A percentile compares a stretch with the other conserved stretches of the same genome.
Evolutionary conservation across 306 rosid genomes (phyloP).

Genomic region (Echinosophora koreensis): DNA sequence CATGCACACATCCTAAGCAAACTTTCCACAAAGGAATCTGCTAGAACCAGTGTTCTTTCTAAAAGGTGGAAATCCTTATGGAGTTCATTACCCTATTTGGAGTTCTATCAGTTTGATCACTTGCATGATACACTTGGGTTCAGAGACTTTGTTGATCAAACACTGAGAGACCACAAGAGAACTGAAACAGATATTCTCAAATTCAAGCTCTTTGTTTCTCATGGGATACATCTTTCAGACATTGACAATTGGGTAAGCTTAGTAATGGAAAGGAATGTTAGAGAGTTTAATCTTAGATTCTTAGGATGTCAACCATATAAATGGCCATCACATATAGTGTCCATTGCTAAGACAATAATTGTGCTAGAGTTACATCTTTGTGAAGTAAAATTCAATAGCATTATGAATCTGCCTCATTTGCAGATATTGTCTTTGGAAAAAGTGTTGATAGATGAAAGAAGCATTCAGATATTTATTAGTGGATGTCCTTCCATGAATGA

Average conservation of each 20-base stretch:
- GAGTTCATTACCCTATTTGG: not conserved
- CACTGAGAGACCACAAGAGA: not conserved
- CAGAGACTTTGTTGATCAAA: not conserved
- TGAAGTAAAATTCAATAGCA: not conserved
- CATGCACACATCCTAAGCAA: not conserved
- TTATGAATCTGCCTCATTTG: not conserved
- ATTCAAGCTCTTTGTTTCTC: not conserved
- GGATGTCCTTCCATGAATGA: not conserved
- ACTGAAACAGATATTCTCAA: not conserved
- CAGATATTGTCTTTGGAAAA: not conserved
- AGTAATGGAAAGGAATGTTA: not conserved
- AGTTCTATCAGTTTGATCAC: not conserved
- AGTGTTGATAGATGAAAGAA: not conserved
- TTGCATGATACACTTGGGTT: not conserved
- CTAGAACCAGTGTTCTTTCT: not conserved
- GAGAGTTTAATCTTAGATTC: not conserved
- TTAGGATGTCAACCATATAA: not conserved
- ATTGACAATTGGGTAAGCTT: not conserved
- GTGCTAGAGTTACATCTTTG: not conserved
- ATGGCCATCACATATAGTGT: not conserved
- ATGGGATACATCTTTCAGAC: not conserved
- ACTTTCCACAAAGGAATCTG: not conserved
- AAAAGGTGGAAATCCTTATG: not conserved
- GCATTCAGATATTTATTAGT: not conserved
- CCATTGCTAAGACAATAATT: not conserved